These are phyloP conservation scores for Mycena chlorophos DNA, from an alignment of 768 basidiomycete species.

Conservation along the genomic window DNA sequence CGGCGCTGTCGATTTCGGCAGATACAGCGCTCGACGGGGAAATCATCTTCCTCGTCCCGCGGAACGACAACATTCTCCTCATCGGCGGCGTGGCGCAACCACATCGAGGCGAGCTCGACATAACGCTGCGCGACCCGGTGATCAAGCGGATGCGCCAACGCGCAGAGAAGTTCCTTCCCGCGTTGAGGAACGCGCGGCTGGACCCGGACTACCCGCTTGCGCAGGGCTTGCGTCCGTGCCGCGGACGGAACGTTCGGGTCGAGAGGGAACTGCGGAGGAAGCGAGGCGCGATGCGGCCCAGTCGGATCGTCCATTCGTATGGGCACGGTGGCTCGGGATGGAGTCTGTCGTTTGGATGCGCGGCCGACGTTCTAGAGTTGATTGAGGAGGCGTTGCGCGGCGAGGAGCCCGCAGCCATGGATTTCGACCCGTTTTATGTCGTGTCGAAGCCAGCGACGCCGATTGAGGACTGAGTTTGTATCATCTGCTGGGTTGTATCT, in stretches of 20 bases:
- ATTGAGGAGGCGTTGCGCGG: conserved; percentile 10
- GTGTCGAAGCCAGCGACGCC: too few species aligned
- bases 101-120: conserved; percentile 25
- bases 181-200: conserved; percentile 27
- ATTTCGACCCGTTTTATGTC: too few species aligned
- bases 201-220: conserved; percentile 29
- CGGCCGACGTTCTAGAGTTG: conserved; percentile 20
- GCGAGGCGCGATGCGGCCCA: conserved; percentile 2
- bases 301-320: conserved; percentile 30
- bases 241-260: conserved; percentile 29
- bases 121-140: conserved; percentile 29
- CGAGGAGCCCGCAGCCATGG: neutral
- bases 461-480: too few species aligned
- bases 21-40: conserved; percentile 31
- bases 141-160: conserved; percentile 32
- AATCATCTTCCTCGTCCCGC: conserved; percentile 37
- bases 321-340: conserved; percentile 31
- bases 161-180: conserved; percentile 30
- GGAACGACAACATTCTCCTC: conserved; percentile 38
- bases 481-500: too few species aligned
- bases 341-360: conserved; percentile 29
- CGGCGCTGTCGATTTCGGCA: conserved; percentile 35
- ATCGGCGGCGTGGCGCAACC: conserved; percentile 34
- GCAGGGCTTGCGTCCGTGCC: conserved; percentile 32
- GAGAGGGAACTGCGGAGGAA: conserved; percentile 27